A percentile compares a stretch with the other conserved stretches of the same genome.
Evolutionary conservation across 2,329 filamentous ascomycete species (phyloP).

Genomic region (Lachnellula subtilissima): DNA sequence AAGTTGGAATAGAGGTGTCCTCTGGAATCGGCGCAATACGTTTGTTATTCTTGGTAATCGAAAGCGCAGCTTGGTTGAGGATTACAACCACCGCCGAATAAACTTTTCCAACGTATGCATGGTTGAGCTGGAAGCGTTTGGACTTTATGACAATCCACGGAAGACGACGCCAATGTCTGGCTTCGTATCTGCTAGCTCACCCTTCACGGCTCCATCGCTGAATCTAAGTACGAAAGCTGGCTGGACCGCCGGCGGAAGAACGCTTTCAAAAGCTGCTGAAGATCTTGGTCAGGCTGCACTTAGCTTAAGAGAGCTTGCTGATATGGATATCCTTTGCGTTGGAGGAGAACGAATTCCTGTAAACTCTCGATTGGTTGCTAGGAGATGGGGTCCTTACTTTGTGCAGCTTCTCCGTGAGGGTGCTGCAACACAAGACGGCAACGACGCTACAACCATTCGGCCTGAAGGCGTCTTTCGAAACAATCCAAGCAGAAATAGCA

Average conservation of each 20-base stretch:
- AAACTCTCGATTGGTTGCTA: constrained; percentile 82
- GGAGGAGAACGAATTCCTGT: constrained; percentile 88
- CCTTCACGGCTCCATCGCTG: constrained; percentile 50
- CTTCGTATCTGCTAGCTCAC: constrained; percentile 79
- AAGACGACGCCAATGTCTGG: constrained; percentile 72
- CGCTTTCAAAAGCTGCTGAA: constrained; percentile 71
- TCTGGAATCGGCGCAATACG: constrained; percentile 90
- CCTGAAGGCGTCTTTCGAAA: constrained; percentile 50
- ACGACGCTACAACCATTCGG: constrained; percentile 71
- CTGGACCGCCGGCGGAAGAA: constrained; percentile 68
- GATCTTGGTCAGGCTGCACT: constrained; percentile 80
- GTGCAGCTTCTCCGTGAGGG: constrained; percentile 81
- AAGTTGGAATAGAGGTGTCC: constrained; percentile 92
- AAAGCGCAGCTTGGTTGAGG: constrained; percentile 88
- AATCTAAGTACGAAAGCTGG: constrained; percentile 46
- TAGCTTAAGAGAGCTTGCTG: constrained; percentile 75
- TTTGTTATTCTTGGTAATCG: constrained; percentile 95
- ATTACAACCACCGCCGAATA: constrained; percentile 96
- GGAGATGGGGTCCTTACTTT: constrained; percentile 94
- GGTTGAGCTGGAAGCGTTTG: constrained; percentile 95
- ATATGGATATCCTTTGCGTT: constrained; percentile 95
- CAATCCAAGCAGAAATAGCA: constrained; percentile 68
- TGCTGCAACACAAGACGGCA: constrained; percentile 64
- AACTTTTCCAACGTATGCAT: constrained; percentile 97
- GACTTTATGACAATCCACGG: constrained; percentile 92